These are phyloP conservation scores for Claviceps pusilla DNA, from an alignment of 2,329 filamentous ascomycete species.

Conservation along the genomic window DNA sequence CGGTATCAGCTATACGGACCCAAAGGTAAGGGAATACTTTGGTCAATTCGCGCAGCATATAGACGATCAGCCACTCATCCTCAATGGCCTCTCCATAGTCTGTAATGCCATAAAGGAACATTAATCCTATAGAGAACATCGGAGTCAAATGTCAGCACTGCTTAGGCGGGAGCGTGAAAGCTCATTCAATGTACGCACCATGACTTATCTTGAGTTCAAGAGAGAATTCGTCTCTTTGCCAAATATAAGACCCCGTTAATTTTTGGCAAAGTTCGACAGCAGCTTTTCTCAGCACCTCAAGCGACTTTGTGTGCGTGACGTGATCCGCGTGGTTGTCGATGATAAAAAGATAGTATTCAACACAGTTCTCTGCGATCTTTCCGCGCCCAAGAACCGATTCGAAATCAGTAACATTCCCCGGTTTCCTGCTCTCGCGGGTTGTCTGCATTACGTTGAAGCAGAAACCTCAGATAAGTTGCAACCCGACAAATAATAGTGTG, in stretches of 20 bases:
- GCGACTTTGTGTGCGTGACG: slow-evolving; percentile 42
- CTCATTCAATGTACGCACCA: slow-evolving; percentile 26
- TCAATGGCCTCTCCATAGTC: slow-evolving; percentile 91
- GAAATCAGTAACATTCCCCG: neutral
- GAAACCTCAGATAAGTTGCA: neutral
- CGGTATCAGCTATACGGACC: slow-evolving; percentile 70
- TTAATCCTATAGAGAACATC: slow-evolving; percentile 13
- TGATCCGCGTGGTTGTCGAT: slow-evolving; percentile 41
- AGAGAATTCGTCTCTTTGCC: slow-evolving; percentile 77
- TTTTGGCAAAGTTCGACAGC: slow-evolving; percentile 46
- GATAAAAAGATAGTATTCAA: slow-evolving; percentile 71
- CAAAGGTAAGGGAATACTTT: slow-evolving; percentile 58
- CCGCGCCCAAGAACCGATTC: neutral
- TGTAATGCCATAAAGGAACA: slow-evolving; percentile 60
- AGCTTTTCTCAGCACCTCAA: slow-evolving; percentile 59
- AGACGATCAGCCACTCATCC: slow-evolving; percentile 95
- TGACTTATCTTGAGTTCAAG: slow-evolving; percentile 46
- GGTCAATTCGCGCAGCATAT: slow-evolving; percentile 69
- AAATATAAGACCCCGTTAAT: slow-evolving; percentile 75
- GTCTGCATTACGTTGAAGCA: neutral
- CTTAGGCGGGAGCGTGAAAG: neutral
- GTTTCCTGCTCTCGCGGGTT: neutral
- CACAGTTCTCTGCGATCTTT: slow-evolving; percentile 60
- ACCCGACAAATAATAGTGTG: no score
- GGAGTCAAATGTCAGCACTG: neutral